phyloP scores from a whole-genome alignment of 345 rosid species.

The Gossypium turneri region DNA sequence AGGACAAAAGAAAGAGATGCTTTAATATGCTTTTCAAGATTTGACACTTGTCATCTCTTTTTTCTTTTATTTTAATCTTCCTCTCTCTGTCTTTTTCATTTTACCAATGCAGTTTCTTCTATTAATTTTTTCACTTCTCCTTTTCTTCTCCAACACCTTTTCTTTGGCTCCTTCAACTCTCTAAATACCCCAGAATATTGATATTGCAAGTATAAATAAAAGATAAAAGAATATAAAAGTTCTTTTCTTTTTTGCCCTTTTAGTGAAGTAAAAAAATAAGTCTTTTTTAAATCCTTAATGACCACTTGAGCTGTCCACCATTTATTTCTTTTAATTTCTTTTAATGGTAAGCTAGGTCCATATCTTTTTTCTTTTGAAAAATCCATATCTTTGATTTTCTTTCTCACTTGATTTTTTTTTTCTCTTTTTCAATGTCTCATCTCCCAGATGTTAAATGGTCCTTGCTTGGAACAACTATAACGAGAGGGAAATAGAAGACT shows the following conservation, averaged over 20 bases:
- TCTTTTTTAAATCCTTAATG: not conserved
- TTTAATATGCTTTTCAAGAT: constrained; percentile 33
- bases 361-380: constrained; percentile 6
- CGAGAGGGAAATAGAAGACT: constrained; percentile 7
- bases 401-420: constrained; percentile 14
- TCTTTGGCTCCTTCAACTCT: constrained; percentile 14
- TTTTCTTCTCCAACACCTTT: constrained; percentile 8
- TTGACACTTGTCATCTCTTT: constrained; percentile 40
- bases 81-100: not conserved
- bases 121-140: constrained; percentile 1
- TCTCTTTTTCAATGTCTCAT: not conserved
- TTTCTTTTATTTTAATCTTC: not conserved
- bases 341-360: constrained; percentile 22
- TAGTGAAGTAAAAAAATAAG: not conserved
- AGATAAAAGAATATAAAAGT: constrained; percentile 5
- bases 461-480: constrained; percentile 10
- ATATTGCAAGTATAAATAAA: not conserved
- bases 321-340: not conserved
- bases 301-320: constrained; percentile 24
- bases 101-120: not conserved
- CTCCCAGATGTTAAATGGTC: constrained; percentile 15
- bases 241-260: not conserved
- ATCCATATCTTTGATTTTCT: constrained; percentile 18
- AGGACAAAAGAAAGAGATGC: constrained; percentile 28
- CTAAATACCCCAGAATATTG: not conserved